Evolutionary conservation across 805 yeast genomes (phyloP), one percentile per base, ranked within the genome.

Genomic region (Tetrapisispora taiwanensis): DNA sequence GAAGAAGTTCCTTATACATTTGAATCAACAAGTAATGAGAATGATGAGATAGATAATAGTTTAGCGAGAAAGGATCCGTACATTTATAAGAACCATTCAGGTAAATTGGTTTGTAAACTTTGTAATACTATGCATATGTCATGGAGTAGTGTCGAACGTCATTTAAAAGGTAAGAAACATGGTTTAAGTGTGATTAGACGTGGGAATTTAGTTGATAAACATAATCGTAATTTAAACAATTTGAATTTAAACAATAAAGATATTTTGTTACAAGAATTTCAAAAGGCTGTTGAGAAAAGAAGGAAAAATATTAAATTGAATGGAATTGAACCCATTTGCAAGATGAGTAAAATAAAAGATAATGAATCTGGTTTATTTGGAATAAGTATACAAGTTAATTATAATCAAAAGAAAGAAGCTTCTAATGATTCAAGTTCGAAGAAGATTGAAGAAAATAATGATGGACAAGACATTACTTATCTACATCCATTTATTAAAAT

Each of bases 101-200:
- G 97, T 4, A 69, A 79, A 46, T 67, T 84, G 20, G 97, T 89
- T 53, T 90, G 98, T 59, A 73, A 78, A 46, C 69, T 90, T 19
- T 90, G 98, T 60, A 67, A 80, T 30, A 89, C 97, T 0, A 72
- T 84, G 15, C 97, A 90, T 63, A 71, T 76, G 37, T 77, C 82
- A 17, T 90, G 87, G 55, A 75, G 85, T 12, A 81, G 92, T 20
- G 92, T 86, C 51, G 70, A 88, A 18, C 72, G 92, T 3, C 98
- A 90, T 59, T 70, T 90, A 5, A 80, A 82, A 40, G 97, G 97
- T 15, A 75, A 76, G 51, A 84, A 83, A 57, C 98, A 90, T 64
- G 85, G 79, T 47, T 58, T 79, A 51, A 84, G 81, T 55, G 70
- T 89, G 28, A 77, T 81, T 51, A 73, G 78, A 49, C 68, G 96